phyloP scores from a whole-genome alignment of 176 grass and related monocot species.

The Eragrostis curvula region DNA sequence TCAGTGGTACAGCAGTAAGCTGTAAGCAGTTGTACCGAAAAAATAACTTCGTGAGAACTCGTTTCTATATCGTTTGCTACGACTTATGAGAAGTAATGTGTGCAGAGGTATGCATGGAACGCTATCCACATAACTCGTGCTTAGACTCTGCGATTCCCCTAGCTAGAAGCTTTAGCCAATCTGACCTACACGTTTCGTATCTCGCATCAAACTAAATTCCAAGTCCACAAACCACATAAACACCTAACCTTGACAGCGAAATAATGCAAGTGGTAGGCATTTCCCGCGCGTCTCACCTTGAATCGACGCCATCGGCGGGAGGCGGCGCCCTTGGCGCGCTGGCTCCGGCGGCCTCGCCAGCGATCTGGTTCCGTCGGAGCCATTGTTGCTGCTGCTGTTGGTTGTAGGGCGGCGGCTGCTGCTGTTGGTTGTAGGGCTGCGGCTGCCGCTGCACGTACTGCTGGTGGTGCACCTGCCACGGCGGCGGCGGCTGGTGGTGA shows the following conservation, averaged over 20 bases:
- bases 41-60: neutral
- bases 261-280: neutral
- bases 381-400: slow-evolving; percentile 66
- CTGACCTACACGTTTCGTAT: neutral
- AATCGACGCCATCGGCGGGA: slow-evolving; percentile 47
- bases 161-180: neutral
- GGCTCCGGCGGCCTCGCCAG: slow-evolving; percentile 39
- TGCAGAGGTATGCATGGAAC: neutral
- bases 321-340: slow-evolving; percentile 31
- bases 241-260: too few species aligned
- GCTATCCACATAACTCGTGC: neutral
- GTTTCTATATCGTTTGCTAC: slow-evolving; percentile 3
- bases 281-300: slow-evolving; percentile 48
- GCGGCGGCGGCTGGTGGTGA: slow-evolving; percentile 39
- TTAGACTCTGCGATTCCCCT: neutral
- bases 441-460: slow-evolving; percentile 61
- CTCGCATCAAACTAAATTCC: neutral
- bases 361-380: slow-evolving; percentile 60
- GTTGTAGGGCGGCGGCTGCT: slow-evolving; percentile 46
- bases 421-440: slow-evolving; percentile 39
- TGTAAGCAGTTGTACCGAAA: neutral
- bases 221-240: slow-evolving; percentile 27
- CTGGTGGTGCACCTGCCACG: slow-evolving; percentile 40
- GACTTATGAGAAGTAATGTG: neutral
- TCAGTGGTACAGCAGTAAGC: neutral